Evolutionary conservation across 768 basidiomycete genomes (phyloP).

Genomic region (Clitopilus hobsonii): DNA sequence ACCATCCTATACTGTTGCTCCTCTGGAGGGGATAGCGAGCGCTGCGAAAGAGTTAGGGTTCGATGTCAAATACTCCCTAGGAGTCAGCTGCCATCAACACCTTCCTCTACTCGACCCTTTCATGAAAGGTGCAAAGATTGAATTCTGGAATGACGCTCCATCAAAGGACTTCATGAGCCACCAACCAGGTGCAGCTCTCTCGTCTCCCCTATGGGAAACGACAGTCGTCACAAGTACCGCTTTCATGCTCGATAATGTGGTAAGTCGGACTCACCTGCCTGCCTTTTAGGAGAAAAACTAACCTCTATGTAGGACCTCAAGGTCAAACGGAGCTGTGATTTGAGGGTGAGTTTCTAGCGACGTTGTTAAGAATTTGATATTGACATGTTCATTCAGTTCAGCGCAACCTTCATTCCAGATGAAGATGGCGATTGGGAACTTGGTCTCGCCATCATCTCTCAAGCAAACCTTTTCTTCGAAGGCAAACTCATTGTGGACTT

Average conservation of each 20-base stretch:
- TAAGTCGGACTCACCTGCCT: conserved; percentile 14
- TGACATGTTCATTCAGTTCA: conserved; percentile 23
- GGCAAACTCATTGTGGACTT: conserved; percentile 40
- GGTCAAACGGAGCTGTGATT: conserved; percentile 36
- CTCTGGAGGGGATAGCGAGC: conserved; percentile 47
- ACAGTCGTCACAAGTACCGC: conserved; percentile 28
- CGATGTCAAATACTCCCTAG: conserved; percentile 42
- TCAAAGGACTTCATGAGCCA: conserved; percentile 24
- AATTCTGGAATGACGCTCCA: conserved; percentile 45
- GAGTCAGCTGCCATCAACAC: conserved; percentile 38
- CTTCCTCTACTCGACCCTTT: conserved; percentile 46
- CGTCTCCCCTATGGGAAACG: conserved; percentile 30
- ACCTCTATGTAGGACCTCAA: conserved; percentile 27
- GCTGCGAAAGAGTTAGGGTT: conserved; percentile 37
- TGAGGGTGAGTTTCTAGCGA: conserved; percentile 27
- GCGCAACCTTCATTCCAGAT: conserved; percentile 43
- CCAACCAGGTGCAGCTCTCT: conserved; percentile 17
- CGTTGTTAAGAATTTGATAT: background rate
- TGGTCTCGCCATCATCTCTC: conserved; percentile 37
- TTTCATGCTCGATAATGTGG: conserved; percentile 38
- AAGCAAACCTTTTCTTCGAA: conserved; percentile 49
- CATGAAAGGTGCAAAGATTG: conserved; percentile 37
- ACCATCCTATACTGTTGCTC: conserved; percentile 50
- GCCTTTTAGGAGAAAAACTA: background rate
- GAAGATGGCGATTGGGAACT: conserved; percentile 50